A percentile compares a stretch with the other conserved stretches of the same genome.
Conservation (phyloP, 2,329 filamentous ascomycete species). For the Colletotrichum sp. region DNA sequence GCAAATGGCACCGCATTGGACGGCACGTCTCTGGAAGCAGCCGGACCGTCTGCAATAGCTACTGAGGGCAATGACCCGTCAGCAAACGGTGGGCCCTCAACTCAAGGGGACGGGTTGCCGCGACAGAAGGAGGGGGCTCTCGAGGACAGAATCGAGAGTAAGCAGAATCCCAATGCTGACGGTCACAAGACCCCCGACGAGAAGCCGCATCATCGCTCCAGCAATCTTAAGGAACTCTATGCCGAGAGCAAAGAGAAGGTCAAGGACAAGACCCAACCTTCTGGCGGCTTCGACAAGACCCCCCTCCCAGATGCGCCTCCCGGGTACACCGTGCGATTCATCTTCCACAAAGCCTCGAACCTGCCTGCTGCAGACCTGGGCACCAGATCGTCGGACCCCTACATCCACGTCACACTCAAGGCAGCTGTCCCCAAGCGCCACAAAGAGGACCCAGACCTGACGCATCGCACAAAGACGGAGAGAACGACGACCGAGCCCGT, state of each 20-base stretch:
- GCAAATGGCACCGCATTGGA: neutral
- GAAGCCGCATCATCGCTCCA: conserved; percentile 23
- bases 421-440: conserved; percentile 75
- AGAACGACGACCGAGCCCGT: conserved; percentile 73
- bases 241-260: conserved; percentile 40
- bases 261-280: conserved; percentile 55
- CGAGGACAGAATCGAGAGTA: conserved; percentile 10
- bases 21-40: neutral
- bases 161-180: conserved; percentile 17
- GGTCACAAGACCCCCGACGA: conserved; percentile 16
- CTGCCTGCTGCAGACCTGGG: conserved; percentile 83
- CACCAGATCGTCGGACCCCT: conserved; percentile 83
- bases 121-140: neutral
- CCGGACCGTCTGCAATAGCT: neutral
- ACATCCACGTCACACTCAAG: conserved; percentile 76
- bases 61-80: conserved; percentile 4
- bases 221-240: conserved; percentile 36
- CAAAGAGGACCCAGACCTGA: conserved; percentile 82
- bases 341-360: conserved; percentile 80
- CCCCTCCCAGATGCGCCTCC: conserved; percentile 76
- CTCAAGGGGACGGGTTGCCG: neutral
- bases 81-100: conserved; percentile 19
- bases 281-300: conserved; percentile 81
- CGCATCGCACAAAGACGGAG: conserved; percentile 77
- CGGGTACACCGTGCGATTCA: conserved; percentile 86